Base-by-base conservation (phyloP, 2,329 filamentous ascomycete genomes). In the Trichophyton benhamiae region DNA sequence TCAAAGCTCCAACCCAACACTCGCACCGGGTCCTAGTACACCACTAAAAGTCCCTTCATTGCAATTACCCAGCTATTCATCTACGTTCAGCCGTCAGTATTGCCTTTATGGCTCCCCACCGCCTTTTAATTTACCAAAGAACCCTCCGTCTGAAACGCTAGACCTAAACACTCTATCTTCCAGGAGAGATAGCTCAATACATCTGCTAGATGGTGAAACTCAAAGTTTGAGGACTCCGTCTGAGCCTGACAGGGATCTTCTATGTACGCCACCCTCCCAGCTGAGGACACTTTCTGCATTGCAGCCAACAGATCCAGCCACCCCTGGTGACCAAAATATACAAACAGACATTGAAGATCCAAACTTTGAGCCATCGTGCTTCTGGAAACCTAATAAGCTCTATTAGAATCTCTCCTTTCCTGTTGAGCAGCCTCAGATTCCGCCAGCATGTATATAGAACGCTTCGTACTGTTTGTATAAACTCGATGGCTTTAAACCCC, bases 321-420 rank as follows among this genome's bases (percentile, higher is more conserved):
- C 13, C 27, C 30, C 52, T 20, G 5, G 20, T 52, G 9, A 17
- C 25, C 15, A n/a, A 44, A 7, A 30, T 17, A 27, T 15, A 22
- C 20, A 58, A 17, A 17, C n/a, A 13, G 15, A 36, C 5, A 17
- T 9, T 41, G 15, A 36, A 6, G 17, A 27, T 9, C n/a, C n/a
- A 58, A 44, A 58, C 20, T 6, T 42, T 7, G 9, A 25, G 6
- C 36, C 38, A 7, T 27, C 6, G 3, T 9, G 1, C 9, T 58
- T 58, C 42, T 58, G 57, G 57, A 36, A 36, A 13, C 57, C 57
- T 6, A 58, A 58, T 44, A 58, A 27, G 22, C 57, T 58, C 17
- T 58, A 58, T 20, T 58, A 44, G 22, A 11, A 36, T 20, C 17
- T 20, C 6, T 9, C 9, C 5, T 9, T 20, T 3, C 13, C 1